Percentiles rank a stretch among this genome's conserved stretches.
Evolutionary conservation across 2,329 filamentous ascomycete species (phyloP).

Genomic region (Scopulariopsis brevicaulis): DNA sequence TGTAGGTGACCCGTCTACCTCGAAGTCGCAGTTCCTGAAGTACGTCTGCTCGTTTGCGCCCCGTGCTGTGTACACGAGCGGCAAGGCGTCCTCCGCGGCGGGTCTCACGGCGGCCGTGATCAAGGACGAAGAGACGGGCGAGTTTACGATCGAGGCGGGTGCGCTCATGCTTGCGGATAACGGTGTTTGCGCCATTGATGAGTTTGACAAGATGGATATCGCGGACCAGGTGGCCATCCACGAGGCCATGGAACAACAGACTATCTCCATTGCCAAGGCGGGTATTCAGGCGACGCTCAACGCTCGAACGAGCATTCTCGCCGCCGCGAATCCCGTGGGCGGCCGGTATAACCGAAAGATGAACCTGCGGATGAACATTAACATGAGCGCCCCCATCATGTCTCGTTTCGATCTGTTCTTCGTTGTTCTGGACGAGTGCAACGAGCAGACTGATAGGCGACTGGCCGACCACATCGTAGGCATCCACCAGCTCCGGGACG

Average conservation of each 20-base stretch:
- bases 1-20: slow-evolving; percentile 92
- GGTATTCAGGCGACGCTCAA: slow-evolving; percentile 97
- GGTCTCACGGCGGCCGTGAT: slow-evolving; percentile 95
- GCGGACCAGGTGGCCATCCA: slow-evolving; percentile 96
- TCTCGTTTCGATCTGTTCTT: slow-evolving; percentile 99
- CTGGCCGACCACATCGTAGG: slow-evolving; percentile 90
- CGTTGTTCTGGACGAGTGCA: slow-evolving; percentile 92
- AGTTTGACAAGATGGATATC: slow-evolving; percentile 99
- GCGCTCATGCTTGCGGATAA: slow-evolving; percentile 96
- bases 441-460: slow-evolving; percentile 81
- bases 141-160: slow-evolving; percentile 97
- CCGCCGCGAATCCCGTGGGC: slow-evolving; percentile 89
- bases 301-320: slow-evolving; percentile 87
- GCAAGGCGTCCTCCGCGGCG: slow-evolving; percentile 92
- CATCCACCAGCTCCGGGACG: slow-evolving; percentile 86
- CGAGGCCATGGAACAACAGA: slow-evolving; percentile 99
- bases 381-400: slow-evolving; percentile 99
- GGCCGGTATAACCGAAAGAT: slow-evolving; percentile 97
- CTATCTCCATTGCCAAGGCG: slow-evolving; percentile 96
- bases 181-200: slow-evolving; percentile 95
- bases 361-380: slow-evolving; percentile 87
- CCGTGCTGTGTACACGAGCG: slow-evolving; percentile 91
- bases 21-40: slow-evolving; percentile 96
- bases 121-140: slow-evolving; percentile 96
- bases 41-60: slow-evolving; percentile 97